These are phyloP conservation scores for Arthrinium phaeospermum DNA, from an alignment of 2,329 filamentous ascomycete genomes.

Conservation along the genomic window DNA sequence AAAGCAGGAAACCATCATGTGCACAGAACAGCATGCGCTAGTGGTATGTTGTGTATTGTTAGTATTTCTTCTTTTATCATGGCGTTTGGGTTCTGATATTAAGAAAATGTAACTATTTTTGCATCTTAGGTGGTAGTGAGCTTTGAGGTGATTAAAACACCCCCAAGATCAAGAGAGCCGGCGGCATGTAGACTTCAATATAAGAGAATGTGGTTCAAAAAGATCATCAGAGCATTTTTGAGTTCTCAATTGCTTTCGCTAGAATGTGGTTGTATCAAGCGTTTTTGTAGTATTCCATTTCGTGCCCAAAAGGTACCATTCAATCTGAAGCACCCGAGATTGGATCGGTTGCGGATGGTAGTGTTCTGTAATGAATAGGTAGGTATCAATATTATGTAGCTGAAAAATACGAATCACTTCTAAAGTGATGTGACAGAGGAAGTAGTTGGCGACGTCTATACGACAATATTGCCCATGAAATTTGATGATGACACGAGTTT, in stretches of 20 bases:
- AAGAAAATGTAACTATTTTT: not conserved
- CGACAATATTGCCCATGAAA: too few relatives aligned
- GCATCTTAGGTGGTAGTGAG: not conserved
- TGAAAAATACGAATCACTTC: too few relatives aligned
- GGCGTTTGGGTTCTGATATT: not conserved
- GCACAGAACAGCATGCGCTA: conserved; percentile 14
- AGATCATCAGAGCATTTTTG: too few relatives aligned
- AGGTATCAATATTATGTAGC: too few relatives aligned
- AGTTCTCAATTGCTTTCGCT: not conserved
- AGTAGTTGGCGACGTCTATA: too few relatives aligned
- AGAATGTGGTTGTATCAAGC: not conserved
- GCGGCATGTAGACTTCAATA: not conserved
- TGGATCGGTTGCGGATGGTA: too few relatives aligned
- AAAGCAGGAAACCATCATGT: conserved; percentile 6
- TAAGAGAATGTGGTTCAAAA: not conserved
- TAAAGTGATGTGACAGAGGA: too few relatives aligned
- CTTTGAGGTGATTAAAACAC: not conserved
- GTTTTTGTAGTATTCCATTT: too few relatives aligned
- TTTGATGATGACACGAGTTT: too few relatives aligned
- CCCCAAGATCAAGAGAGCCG: not conserved
- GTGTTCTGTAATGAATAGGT: too few relatives aligned
- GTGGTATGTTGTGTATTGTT: conserved; percentile 5
- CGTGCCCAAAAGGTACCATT: too few relatives aligned
- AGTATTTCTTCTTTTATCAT: not conserved
- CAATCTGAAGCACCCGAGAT: too few relatives aligned